Base-by-base conservation (phyloP, 2,329 filamentous ascomycete genomes). In the Epichloe coenophiala region DNA sequence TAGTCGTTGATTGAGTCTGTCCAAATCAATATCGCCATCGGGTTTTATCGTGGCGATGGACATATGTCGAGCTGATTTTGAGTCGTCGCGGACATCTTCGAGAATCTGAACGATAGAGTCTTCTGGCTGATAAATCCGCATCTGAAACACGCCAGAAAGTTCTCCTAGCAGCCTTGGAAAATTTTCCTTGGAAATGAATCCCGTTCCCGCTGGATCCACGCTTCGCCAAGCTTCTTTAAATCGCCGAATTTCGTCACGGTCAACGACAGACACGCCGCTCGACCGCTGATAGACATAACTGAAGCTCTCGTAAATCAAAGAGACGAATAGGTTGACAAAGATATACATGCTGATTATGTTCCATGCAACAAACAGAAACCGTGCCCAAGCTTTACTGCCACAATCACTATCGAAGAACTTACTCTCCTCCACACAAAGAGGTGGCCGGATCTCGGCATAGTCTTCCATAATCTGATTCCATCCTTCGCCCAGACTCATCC, bases 261-360 rank as follows among this genome's bases (percentile, higher is more conserved):
- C 94, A 59, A 98, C 84, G 54, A 86, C 84, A 5, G 86, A 88
- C 59, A 96, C 77, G n/a, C 89, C 88, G 61, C 87, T 95, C 54
- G 91, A 96, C 55, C 89, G 81, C 70, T 98, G 94, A 65, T 97
- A 98, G 56, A 98, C 93, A 62, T 98, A 98, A 65, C 89, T 95
- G 75, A 98, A 98, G 68, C 90, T 97, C 71, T 98, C 93, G 70
- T 94, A 98, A 59, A 98, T 98, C 65, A 98, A 81, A 46, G 93
- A 98, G 53, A 98, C 91, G 66, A 98, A 98, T 63, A 98, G 72
- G 62, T 91, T 96, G 63, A 97, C 91, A 62, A 98, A 98, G 61
- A 98, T 95, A 70, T 98, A 98, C 93, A 98, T 98, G 85, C 91
- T 97, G 68, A 98, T 78, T 60, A 98, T 91, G 71, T 98, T 98